Evolutionary conservation across 768 basidiomycete species (phyloP).

Genomic region (Pholiota molesta): DNA sequence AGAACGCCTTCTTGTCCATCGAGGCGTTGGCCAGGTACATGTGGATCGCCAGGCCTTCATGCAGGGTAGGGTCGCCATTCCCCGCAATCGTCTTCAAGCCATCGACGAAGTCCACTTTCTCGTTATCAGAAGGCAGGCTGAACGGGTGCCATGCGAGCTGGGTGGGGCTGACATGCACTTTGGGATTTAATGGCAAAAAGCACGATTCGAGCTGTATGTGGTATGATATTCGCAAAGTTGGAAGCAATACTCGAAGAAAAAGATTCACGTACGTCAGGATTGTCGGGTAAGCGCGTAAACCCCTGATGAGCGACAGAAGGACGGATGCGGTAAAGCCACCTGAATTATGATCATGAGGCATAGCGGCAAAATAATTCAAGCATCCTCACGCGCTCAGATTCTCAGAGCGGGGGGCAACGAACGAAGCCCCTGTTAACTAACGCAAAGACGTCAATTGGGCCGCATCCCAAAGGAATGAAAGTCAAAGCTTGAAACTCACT

Average conservation of each 20-base stretch:
- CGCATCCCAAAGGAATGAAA: not conserved
- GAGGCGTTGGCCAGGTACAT: constrained; percentile 61
- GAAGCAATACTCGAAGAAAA: not conserved
- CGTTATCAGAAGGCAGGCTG: constrained; percentile 45
- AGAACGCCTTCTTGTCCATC: constrained; percentile 64
- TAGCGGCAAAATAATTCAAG: not conserved
- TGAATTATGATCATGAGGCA: constrained; percentile 21
- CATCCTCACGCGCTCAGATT: constrained; percentile 52
- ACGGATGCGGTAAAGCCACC: constrained; percentile 69
- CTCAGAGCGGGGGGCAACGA: constrained; percentile 58
- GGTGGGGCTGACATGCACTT: constrained; percentile 62
- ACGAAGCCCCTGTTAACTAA: constrained; percentile 65
- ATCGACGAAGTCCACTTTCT: constrained; percentile 55
- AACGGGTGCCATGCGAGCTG: constrained; percentile 71
- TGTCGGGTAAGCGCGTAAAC: constrained; percentile 55
- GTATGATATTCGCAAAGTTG: not conserved
- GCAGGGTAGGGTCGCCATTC: constrained; percentile 62
- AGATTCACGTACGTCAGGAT: constrained; percentile 52
- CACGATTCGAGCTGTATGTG: constrained; percentile 57
- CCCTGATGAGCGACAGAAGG: constrained; percentile 71
- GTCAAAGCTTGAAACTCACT: constrained; percentile 33
- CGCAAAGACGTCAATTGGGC: not conserved
- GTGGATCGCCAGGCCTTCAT: constrained; percentile 67
- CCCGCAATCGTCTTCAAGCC: constrained; percentile 67
- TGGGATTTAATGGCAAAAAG: constrained; percentile 62